These are phyloP conservation scores for Pichia sp. DNA, from an alignment of 1,139 yeast genomes.

Conservation along the genomic window DNA sequence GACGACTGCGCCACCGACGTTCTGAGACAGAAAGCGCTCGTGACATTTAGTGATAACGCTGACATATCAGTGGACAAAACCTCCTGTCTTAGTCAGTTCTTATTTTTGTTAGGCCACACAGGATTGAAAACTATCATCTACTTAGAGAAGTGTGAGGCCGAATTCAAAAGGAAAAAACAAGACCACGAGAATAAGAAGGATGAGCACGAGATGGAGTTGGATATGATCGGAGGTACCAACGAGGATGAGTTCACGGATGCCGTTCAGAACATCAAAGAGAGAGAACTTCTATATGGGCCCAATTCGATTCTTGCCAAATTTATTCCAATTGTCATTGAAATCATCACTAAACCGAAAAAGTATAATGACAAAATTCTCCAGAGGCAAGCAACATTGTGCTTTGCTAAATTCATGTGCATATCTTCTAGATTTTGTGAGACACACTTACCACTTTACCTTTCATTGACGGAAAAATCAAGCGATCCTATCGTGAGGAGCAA, in stretches of 20 bases:
- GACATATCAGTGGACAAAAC: constrained; percentile 18
- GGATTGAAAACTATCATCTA: constrained; percentile 81
- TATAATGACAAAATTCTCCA: constrained; percentile 54
- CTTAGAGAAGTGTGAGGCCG: constrained; percentile 75
- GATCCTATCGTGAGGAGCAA: constrained; percentile 87
- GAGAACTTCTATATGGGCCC: constrained; percentile 73
- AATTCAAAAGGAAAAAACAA: constrained; percentile 75
- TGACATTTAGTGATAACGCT: constrained; percentile 34
- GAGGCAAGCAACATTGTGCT: constrained; percentile 72
- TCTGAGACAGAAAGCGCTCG: constrained; percentile 46
- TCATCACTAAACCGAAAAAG: constrained; percentile 57
- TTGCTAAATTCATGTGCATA: constrained; percentile 91
- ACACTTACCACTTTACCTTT: constrained; percentile 64
- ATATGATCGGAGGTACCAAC: constrained; percentile 89
- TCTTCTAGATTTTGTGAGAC: constrained; percentile 83
- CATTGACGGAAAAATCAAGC: constrained; percentile 76
- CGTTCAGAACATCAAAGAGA: constrained; percentile 71
- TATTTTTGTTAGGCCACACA: constrained; percentile 86
- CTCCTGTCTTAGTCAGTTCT: constrained; percentile 61
- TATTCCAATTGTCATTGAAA: constrained; percentile 71
- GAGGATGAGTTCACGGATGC: constrained; percentile 97
- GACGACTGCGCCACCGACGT: constrained; percentile 61
- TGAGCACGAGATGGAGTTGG: constrained; percentile 65
- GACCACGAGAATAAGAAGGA: constrained; percentile 46
- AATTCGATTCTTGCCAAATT: constrained; percentile 66